These are phyloP conservation scores for Saccharum hybrid DNA, from an alignment of 202 grass and related monocot species.

Conservation along the genomic window DNA sequence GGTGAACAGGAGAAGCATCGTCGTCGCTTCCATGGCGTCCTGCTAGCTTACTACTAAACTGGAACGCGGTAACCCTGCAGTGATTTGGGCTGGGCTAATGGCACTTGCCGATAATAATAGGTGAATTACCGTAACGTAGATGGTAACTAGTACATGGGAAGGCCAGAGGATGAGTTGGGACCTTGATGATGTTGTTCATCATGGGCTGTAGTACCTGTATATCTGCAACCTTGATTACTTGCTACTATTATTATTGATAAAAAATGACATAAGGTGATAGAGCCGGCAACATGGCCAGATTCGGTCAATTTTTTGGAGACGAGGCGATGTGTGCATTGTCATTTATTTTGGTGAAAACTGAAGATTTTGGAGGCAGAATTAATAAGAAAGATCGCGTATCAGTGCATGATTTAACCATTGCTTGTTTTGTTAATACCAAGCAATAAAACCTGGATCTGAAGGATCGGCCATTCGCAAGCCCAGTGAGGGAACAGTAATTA, in stretches of 20 bases:
- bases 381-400: background rate
- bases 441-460: background rate
- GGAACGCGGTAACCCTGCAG: background rate
- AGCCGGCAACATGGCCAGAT: background rate
- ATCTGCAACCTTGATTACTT: background rate
- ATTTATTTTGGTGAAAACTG: background rate
- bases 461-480: background rate
- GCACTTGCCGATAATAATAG: constrained; percentile 24
- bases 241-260: background rate
- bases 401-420: background rate
- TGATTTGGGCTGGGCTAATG: background rate
- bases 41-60: background rate
- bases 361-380: background rate
- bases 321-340: background rate
- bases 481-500: background rate
- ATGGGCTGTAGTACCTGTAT: background rate
- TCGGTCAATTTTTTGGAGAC: background rate
- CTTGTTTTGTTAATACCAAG: background rate
- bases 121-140: background rate
- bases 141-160: background rate
- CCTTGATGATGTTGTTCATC: background rate
- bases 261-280: background rate
- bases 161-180: background rate
- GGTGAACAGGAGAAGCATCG: background rate
- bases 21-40: constrained; percentile 27